Percentiles rank a stretch among this genome's conserved stretches.
These are phyloP conservation scores for Candida namnaoensis DNA, from an alignment of 805 yeast genomes.

Conservation along the genomic window DNA sequence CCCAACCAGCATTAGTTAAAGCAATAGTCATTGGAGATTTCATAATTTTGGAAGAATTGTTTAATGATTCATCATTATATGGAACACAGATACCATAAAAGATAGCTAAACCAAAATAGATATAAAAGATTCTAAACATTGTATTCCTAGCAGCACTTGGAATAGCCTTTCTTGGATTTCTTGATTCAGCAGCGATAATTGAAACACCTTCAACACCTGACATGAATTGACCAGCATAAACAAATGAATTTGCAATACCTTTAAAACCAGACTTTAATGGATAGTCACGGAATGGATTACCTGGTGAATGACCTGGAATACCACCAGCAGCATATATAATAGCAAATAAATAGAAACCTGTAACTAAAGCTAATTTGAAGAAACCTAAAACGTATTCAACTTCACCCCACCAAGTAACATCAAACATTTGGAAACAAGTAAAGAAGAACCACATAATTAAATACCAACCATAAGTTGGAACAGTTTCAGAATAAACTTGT, in stretches of 20 bases:
- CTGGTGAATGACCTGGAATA: slow-evolving; percentile 17
- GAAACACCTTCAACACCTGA: slow-evolving; percentile 71
- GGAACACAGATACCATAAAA: slow-evolving; percentile 62
- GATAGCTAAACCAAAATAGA: slow-evolving; percentile 50
- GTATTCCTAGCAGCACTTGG: slow-evolving; percentile 62
- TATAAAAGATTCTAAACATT: slow-evolving; percentile 47
- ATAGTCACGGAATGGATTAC: slow-evolving; percentile 14
- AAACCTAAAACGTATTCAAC: slow-evolving; percentile 42
- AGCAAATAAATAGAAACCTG: slow-evolving; percentile 37
- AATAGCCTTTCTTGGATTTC: slow-evolving; percentile 56
- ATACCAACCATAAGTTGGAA: slow-evolving; percentile 42
- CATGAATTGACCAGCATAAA: slow-evolving; percentile 61
- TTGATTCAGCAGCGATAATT: slow-evolving; percentile 59
- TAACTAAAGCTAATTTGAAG: slow-evolving; percentile 31
- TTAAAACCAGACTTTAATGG: slow-evolving; percentile 33
- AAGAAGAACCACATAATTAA: slow-evolving; percentile 41
- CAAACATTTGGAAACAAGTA: slow-evolving; percentile 35
- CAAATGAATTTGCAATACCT: slow-evolving; percentile 45
- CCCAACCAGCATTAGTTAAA: slow-evolving; percentile 52
- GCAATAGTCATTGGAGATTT: slow-evolving; percentile 64
- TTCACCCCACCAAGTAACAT: slow-evolving; percentile 42
- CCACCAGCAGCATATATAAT: slow-evolving; percentile 30
- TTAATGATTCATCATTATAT: slow-evolving; percentile 43
- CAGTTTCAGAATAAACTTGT: slow-evolving; percentile 38
- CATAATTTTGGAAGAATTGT: slow-evolving; percentile 25